phyloP scores from a whole-genome alignment of 2,329 filamentous ascomycete species.

The Microthyrium microscopicum region DNA sequence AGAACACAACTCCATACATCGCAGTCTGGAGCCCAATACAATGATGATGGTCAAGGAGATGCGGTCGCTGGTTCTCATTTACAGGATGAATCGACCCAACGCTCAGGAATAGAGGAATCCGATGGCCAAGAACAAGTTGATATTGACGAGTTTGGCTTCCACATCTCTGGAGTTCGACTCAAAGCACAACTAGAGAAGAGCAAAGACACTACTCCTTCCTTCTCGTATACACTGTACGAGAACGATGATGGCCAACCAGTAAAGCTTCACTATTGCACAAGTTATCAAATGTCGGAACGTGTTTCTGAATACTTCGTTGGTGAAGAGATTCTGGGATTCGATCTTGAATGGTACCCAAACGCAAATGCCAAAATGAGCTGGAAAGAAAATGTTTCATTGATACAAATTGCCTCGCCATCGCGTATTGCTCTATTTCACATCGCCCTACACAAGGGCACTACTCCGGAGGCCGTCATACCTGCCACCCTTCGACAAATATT shows the following conservation, averaged over 20 bases:
- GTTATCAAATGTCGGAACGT: slow-evolving; percentile 47
- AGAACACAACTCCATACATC: too few species aligned
- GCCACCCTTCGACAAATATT: slow-evolving; percentile 56
- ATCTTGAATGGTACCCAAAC: slow-evolving; percentile 62
- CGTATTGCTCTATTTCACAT: slow-evolving; percentile 72
- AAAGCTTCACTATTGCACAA: slow-evolving; percentile 63
- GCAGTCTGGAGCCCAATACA: too few species aligned
- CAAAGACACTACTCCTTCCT: too few species aligned
- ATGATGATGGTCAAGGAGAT: too few species aligned
- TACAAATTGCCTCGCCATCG: slow-evolving; percentile 65
- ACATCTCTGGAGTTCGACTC: too few species aligned
- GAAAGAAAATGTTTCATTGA: slow-evolving; percentile 58
- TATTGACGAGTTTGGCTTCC: too few species aligned
- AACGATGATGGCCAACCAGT: slow-evolving; percentile 37
- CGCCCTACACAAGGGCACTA: slow-evolving; percentile 34
- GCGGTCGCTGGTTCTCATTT: too few species aligned
- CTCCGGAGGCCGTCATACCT: slow-evolving; percentile 41
- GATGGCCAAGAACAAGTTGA: too few species aligned
- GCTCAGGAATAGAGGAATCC: too few species aligned
- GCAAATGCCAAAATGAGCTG: slow-evolving; percentile 31
- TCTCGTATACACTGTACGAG: slow-evolving; percentile 53
- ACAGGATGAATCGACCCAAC: too few species aligned
- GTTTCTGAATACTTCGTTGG: slow-evolving; percentile 48
- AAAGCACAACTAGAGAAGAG: too few species aligned
- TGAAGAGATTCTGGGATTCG: slow-evolving; percentile 65